These are phyloP conservation scores for Cavenderia fasciculata DNA, from an alignment of 78 protist species.

Conservation along the genomic window DNA sequence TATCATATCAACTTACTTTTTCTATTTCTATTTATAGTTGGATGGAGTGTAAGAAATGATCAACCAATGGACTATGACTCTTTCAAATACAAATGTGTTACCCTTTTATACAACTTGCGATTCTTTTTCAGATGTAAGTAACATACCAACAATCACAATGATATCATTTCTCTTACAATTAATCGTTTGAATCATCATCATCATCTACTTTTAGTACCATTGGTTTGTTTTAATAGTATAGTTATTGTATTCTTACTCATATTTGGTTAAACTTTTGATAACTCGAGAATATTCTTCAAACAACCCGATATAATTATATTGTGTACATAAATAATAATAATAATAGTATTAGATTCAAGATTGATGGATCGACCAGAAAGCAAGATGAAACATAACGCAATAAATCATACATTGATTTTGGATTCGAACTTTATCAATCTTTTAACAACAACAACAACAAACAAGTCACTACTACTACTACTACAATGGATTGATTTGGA, in stretches of 20 bases:
- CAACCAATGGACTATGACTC: slow-evolving; percentile 43
- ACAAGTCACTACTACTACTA: too few relatives aligned
- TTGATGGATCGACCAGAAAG: too few relatives aligned
- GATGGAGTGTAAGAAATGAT: slow-evolving; percentile 54
- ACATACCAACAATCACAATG: not conserved
- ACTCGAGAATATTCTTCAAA: too few relatives aligned
- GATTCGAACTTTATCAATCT: too few relatives aligned
- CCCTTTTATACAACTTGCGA: slow-evolving; percentile 32
- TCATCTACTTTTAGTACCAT: slow-evolving; percentile 5
- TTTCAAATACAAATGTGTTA: slow-evolving; percentile 34
- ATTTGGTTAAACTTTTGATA: slow-evolving; percentile 51
- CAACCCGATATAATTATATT: too few relatives aligned
- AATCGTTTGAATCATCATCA: not conserved
- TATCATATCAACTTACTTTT: too few relatives aligned
- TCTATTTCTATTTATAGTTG: slow-evolving; percentile 41
- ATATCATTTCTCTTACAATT: not conserved
- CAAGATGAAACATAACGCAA: too few relatives aligned
- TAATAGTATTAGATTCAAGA: too few relatives aligned
- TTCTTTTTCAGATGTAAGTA: slow-evolving; percentile 64
- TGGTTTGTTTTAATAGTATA: slow-evolving; percentile 12
- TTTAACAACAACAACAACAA: too few relatives aligned
- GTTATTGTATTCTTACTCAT: slow-evolving; percentile 37
- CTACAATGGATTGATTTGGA: too few relatives aligned
- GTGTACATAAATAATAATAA: too few relatives aligned
- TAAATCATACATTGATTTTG: too few relatives aligned